These are phyloP conservation scores for Ceratocystis variospora DNA, from an alignment of 2,329 filamentous ascomycete species.

Conservation along the genomic window DNA sequence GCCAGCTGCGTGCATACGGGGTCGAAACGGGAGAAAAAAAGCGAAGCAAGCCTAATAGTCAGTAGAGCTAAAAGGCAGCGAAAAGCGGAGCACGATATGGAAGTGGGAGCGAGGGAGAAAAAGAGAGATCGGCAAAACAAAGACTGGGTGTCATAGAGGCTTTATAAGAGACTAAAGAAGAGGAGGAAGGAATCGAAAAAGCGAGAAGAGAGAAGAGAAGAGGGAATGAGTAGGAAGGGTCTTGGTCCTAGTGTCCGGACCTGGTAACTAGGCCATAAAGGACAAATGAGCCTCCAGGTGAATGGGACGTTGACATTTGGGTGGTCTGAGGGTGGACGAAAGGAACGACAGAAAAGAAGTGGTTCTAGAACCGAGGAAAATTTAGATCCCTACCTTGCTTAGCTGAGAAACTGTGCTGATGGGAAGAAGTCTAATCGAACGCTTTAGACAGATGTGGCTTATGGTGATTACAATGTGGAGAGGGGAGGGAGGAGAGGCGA, in stretches of 20 bases:
- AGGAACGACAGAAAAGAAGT: conserved; percentile 6
- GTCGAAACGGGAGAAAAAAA: background rate
- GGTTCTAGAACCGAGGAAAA: background rate
- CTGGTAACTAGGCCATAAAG: background rate
- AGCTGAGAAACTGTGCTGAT: background rate
- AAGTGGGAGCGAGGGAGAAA: background rate
- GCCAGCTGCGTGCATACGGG: conserved; percentile 18
- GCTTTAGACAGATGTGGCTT: background rate
- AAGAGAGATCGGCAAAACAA: background rate
- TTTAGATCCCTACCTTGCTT: background rate
- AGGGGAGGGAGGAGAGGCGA: background rate
- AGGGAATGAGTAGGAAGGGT: background rate
- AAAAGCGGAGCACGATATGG: background rate
- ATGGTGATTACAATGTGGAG: background rate
- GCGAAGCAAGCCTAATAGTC: conserved; percentile 2
- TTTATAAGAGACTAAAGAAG: background rate
- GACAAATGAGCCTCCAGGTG: background rate
- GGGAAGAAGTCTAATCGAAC: background rate
- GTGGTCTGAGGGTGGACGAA: conserved; percentile 8
- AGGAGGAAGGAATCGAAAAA: background rate
- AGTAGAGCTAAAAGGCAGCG: background rate
- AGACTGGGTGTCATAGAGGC: background rate
- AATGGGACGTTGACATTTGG: background rate
- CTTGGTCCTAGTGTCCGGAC: background rate
- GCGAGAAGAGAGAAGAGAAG: background rate